Conservation (phyloP, 768 basidiomycete species). For the Amanita brunnescens region DNA sequence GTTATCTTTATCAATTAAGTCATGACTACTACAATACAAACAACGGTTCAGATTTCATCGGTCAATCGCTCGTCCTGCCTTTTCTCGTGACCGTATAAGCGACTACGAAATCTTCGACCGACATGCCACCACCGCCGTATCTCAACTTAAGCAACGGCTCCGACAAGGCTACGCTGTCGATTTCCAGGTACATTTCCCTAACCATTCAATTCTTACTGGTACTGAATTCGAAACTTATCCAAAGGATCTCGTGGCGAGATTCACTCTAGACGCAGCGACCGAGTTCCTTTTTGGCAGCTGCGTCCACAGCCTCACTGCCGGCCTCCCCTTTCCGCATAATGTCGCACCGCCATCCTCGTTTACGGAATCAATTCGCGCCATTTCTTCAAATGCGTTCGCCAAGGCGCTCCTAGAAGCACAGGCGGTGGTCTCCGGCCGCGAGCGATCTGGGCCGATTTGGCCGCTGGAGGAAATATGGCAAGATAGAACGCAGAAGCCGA, state of each 20-base stretch:
- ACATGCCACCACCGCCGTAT: conserved; percentile 36
- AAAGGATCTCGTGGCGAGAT: conserved; percentile 50
- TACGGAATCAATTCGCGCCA: neutral
- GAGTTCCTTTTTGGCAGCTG: too few species aligned
- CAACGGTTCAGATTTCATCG: conserved; percentile 40
- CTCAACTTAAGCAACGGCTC: conserved; percentile 38
- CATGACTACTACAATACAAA: neutral
- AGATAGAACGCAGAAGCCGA: conserved; percentile 38
- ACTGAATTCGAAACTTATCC: neutral
- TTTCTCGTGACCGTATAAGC: conserved; percentile 48
- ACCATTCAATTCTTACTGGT: neutral
- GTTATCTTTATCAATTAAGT: neutral
- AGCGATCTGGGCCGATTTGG: conserved; percentile 42
- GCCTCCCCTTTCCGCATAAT: conserved; percentile 45
- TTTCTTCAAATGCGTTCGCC: conserved; percentile 34
- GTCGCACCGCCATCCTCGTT: conserved; percentile 10
- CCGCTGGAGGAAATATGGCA: conserved; percentile 40
- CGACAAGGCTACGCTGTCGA: conserved; percentile 45
- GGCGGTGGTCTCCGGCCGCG: conserved; percentile 30
- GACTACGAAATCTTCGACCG: conserved; percentile 56
- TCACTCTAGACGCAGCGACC: conserved; percentile 59
- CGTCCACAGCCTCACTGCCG: conserved; percentile 42
- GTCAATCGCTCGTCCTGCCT: conserved; percentile 57
- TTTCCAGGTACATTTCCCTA: conserved; percentile 38
- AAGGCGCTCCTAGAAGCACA: conserved; percentile 43